Percentiles rank a stretch among this genome's conserved stretches.
These are phyloP conservation scores for Tolypocladium amazonense DNA, from an alignment of 2,329 filamentous ascomycete species.

Conservation along the genomic window DNA sequence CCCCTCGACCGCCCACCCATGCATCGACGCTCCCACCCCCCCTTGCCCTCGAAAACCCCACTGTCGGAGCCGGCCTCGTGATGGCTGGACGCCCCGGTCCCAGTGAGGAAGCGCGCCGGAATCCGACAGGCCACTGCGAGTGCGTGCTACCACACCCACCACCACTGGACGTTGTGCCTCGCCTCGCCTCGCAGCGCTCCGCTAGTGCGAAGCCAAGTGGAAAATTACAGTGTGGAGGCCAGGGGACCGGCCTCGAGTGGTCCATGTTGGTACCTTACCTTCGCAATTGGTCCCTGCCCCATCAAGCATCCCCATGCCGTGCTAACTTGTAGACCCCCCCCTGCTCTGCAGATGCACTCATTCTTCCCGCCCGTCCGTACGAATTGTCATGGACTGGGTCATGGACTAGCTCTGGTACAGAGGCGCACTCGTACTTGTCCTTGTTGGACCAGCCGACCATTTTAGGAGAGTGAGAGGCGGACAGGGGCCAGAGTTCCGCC, in stretches of 20 bases:
- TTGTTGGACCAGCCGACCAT: not conserved
- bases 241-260: not conserved
- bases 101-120: not conserved
- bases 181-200: not conserved
- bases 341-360: conserved; percentile 3
- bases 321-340: not conserved
- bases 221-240: not conserved
- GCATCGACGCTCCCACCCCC: not conserved
- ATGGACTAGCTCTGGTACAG: not conserved
- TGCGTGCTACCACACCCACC: not conserved
- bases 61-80: not conserved
- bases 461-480: not conserved
- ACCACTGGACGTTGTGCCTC: not conserved
- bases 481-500: not conserved
- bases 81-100: not conserved
- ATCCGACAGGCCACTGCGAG: not conserved
- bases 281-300: not conserved
- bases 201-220: not conserved
- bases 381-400: not conserved
- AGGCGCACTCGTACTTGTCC: not conserved
- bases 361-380: not conserved
- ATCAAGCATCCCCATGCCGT: not conserved
- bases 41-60: not conserved
- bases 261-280: not conserved
- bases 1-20: no score